Evolutionary conservation across 2,329 filamentous ascomycete species (phyloP).

Genomic region (Aspergillus awamori): DNA sequence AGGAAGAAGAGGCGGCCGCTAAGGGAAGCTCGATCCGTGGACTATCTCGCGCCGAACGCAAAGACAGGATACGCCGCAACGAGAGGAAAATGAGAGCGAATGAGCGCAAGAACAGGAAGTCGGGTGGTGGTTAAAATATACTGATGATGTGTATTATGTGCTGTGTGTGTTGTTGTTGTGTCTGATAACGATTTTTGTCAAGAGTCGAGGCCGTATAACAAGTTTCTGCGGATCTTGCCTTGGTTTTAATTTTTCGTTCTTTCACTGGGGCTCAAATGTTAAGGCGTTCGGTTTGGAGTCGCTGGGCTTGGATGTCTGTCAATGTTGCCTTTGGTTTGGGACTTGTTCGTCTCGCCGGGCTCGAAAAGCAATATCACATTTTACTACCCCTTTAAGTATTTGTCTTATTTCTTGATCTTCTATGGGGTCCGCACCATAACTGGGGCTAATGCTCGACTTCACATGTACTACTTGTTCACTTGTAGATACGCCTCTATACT

Average conservation of each 20-base stretch:
- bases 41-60: slow-evolving; percentile 67
- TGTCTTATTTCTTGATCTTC: neutral
- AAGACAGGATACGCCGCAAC: slow-evolving; percentile 65
- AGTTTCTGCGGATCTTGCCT: slow-evolving; percentile 16
- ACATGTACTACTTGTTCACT: neutral
- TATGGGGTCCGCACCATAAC: neutral
- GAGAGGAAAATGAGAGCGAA: slow-evolving; percentile 72
- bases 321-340: slow-evolving; percentile 14
- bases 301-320: slow-evolving; percentile 24
- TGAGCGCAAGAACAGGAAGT: slow-evolving; percentile 52
- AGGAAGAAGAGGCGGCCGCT: slow-evolving; percentile 60
- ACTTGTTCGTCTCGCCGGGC: neutral
- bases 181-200: slow-evolving; percentile 7
- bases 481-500: neutral
- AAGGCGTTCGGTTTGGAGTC: slow-evolving; percentile 31
- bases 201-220: slow-evolving; percentile 11
- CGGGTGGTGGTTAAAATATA: slow-evolving; percentile 24
- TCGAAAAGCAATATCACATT: slow-evolving; percentile 19
- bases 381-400: neutral
- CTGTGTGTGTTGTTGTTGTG: slow-evolving; percentile 1
- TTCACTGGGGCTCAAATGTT: slow-evolving; percentile 20
- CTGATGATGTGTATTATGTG: too few species aligned
- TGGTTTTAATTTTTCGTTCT: slow-evolving; percentile 15
- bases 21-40: slow-evolving; percentile 67
- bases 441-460: neutral